phyloP scores from a whole-genome alignment of 805 yeast genomes.

The Pichia gijzeniarum region DNA sequence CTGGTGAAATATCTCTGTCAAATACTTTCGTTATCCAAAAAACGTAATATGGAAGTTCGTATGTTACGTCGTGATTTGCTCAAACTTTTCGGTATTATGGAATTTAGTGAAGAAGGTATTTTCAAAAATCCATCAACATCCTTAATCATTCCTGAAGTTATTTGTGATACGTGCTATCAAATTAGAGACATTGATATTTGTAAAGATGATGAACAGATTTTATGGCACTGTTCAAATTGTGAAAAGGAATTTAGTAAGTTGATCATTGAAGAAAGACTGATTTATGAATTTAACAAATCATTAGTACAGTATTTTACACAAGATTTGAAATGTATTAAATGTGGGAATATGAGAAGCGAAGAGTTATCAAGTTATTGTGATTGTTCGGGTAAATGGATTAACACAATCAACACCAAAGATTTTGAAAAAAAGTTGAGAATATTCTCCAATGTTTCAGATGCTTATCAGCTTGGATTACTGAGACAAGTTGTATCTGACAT shows the following conservation, averaged over 20 bases:
- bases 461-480: slow-evolving; percentile 55
- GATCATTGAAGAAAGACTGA: slow-evolving; percentile 71
- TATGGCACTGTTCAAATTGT: slow-evolving; percentile 67
- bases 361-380: slow-evolving; percentile 69
- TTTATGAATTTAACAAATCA: slow-evolving; percentile 52
- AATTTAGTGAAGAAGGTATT: slow-evolving; percentile 69
- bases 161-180: slow-evolving; percentile 75
- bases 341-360: slow-evolving; percentile 59
- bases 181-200: slow-evolving; percentile 79
- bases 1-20: slow-evolving; percentile 71
- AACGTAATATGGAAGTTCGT: slow-evolving; percentile 65
- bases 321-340: slow-evolving; percentile 75
- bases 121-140: slow-evolving; percentile 73
- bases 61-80: slow-evolving; percentile 69
- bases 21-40: slow-evolving; percentile 58
- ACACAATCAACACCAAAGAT: slow-evolving; percentile 41
- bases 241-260: slow-evolving; percentile 55
- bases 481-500: slow-evolving; percentile 28
- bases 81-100: slow-evolving; percentile 69
- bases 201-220: slow-evolving; percentile 45
- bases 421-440: slow-evolving; percentile 41
- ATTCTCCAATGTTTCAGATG: slow-evolving; percentile 52
- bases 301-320: slow-evolving; percentile 64
- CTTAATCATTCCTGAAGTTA: slow-evolving; percentile 55
- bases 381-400: slow-evolving; percentile 85